These are phyloP conservation scores for Podospora pseudoanserina DNA, from an alignment of 495 filamentous ascomycete genomes.

Conservation along the genomic window DNA sequence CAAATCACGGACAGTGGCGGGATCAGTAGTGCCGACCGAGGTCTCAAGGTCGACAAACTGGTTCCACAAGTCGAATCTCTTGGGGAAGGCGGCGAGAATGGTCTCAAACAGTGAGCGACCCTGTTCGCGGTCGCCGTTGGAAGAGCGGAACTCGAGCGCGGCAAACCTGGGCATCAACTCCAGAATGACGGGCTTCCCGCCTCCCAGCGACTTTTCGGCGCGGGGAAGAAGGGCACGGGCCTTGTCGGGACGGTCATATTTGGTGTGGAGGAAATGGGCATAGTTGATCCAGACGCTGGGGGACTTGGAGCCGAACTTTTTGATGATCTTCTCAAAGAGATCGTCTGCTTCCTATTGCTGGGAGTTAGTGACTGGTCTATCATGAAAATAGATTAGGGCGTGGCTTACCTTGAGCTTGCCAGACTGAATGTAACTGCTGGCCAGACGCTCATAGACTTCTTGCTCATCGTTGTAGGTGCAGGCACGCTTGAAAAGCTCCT, in stretches of 20 bases:
- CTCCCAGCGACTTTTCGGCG: slow-evolving; percentile 74
- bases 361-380: slow-evolving; percentile 31
- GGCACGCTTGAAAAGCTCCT: slow-evolving; percentile 85
- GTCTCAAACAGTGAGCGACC: slow-evolving; percentile 93
- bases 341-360: slow-evolving; percentile 75
- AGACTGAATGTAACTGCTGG: slow-evolving; percentile 91
- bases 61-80: slow-evolving; percentile 89
- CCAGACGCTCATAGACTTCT: slow-evolving; percentile 83
- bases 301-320: slow-evolving; percentile 77
- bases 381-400: neutral
- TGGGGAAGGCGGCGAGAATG: slow-evolving; percentile 76
- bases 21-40: slow-evolving; percentile 52
- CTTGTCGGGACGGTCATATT: slow-evolving; percentile 60
- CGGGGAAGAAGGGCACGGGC: slow-evolving; percentile 79
- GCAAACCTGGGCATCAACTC: slow-evolving; percentile 81
- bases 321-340: slow-evolving; percentile 78
- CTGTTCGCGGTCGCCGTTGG: slow-evolving; percentile 80
- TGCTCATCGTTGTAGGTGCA: slow-evolving; percentile 91
- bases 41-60: slow-evolving; percentile 81
- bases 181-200: slow-evolving; percentile 60
- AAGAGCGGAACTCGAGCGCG: slow-evolving; percentile 81
- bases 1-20: slow-evolving; percentile 59
- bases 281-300: slow-evolving; percentile 89
- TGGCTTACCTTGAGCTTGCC: slow-evolving; percentile 64
- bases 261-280: slow-evolving; percentile 82